A percentile compares a stretch with the other conserved stretches of the same genome.
Conservation (phyloP, 306 rosid genomes). For the Neltuma alba region DNA sequence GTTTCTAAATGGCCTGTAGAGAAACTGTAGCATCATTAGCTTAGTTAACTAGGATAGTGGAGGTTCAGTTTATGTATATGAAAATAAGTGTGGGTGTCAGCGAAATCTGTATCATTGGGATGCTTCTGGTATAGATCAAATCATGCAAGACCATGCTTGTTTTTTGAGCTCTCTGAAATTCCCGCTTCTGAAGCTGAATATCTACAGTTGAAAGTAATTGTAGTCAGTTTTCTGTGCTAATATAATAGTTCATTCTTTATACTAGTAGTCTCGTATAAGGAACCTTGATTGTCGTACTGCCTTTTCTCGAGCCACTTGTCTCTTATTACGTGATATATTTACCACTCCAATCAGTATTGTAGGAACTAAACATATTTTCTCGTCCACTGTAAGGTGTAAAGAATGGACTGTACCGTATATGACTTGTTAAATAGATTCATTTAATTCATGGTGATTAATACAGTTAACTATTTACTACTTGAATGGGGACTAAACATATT, state of each 20-base stretch:
- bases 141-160: neutral
- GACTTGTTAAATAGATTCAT: neutral
- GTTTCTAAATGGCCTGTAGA: neutral
- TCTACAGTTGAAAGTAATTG: conserved; percentile 1
- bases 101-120: neutral
- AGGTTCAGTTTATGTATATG: conserved; percentile 18
- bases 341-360: neutral
- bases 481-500: neutral
- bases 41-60: neutral
- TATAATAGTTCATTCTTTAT: neutral
- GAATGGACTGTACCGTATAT: neutral
- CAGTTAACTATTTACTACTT: neutral
- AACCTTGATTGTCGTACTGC: neutral
- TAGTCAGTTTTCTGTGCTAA: neutral
- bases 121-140: neutral
- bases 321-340: conserved; percentile 3
- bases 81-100: neutral
- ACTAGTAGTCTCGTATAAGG: neutral
- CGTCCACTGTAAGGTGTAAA: neutral
- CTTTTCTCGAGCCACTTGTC: neutral
- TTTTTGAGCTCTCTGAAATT: neutral
- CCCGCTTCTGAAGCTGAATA: conserved; percentile 9
- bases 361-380: neutral
- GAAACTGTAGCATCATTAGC: conserved; percentile 16
- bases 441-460: neutral